Percentiles rank a stretch among this genome's conserved stretches.
These are phyloP conservation scores for Olyra latifolia DNA, from an alignment of 176 grass and related monocot species.

Conservation along the genomic window DNA sequence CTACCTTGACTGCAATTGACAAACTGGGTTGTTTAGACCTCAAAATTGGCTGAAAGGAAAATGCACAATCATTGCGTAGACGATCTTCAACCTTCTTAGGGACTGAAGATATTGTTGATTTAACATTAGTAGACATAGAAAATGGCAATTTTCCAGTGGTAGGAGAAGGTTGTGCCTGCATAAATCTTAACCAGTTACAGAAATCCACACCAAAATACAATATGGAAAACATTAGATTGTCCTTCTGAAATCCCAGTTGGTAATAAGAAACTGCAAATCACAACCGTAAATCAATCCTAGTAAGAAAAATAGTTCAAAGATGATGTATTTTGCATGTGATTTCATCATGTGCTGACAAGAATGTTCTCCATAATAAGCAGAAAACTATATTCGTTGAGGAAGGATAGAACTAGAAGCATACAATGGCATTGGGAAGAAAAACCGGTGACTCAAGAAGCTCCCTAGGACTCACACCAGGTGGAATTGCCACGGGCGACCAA, in stretches of 20 bases:
- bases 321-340: background rate
- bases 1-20: conserved; percentile 49
- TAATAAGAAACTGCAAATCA: background rate
- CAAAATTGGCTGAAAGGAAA: conserved; percentile 62
- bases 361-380: background rate
- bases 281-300: background rate
- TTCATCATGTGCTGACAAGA: background rate
- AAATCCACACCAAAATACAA: conserved; percentile 15
- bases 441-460: conserved; percentile 79
- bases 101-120: background rate
- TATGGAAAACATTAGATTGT: background rate
- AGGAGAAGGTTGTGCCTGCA: conserved; percentile 82
- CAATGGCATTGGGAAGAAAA: conserved; percentile 75
- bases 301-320: background rate
- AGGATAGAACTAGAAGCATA: conserved; percentile 42
- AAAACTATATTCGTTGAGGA: background rate
- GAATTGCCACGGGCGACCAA: conserved; percentile 70
- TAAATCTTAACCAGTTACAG: conserved; percentile 13
- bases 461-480: conserved; percentile 78
- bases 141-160: conserved; percentile 80
- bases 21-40: conserved; percentile 43
- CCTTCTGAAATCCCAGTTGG: background rate
- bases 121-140: conserved; percentile 38
- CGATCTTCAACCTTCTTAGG: conserved; percentile 37
- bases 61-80: conserved; percentile 39